These are phyloP conservation scores for Aspergillus wentii DNA, from an alignment of 495 filamentous ascomycete species.

Conservation along the genomic window DNA sequence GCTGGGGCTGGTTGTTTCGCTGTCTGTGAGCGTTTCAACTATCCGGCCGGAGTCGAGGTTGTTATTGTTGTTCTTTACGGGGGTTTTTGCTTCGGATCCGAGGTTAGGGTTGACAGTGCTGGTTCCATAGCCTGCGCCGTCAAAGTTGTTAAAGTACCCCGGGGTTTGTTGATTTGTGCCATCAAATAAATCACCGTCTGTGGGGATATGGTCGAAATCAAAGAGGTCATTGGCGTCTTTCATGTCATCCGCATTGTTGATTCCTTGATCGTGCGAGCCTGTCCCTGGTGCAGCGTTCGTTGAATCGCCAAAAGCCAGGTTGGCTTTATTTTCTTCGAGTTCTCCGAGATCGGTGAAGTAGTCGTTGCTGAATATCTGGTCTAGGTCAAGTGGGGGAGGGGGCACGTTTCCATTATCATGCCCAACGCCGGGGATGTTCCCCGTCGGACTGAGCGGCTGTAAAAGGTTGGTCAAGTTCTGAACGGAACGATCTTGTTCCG, in stretches of 20 bases:
- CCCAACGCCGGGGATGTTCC: constrained; percentile 70
- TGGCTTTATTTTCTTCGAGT: constrained; percentile 23
- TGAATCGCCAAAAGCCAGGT: constrained; percentile 18
- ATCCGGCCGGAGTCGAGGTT: constrained; percentile 25
- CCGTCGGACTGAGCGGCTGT: constrained; percentile 73
- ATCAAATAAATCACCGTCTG: constrained; percentile 35
- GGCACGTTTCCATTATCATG: constrained; percentile 36
- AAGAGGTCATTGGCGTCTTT: constrained; percentile 36
- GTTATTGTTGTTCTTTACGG: constrained; percentile 2
- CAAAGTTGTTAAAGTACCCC: constrained; percentile 26
- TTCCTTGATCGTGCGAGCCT: constrained; percentile 13
- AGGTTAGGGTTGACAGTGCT: constrained; percentile 7
- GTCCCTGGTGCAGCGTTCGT: constrained; percentile 10
- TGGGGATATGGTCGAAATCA: constrained; percentile 38
- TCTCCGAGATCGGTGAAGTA: constrained; percentile 49
- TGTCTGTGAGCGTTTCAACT: constrained; percentile 43
- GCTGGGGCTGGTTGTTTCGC: constrained; percentile 42
- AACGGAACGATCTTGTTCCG: constrained; percentile 66
- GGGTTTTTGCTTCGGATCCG: constrained; percentile 1
- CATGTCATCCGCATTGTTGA: too few species aligned
- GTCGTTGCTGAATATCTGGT: constrained; percentile 64
- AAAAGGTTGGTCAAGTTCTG: constrained; percentile 65
- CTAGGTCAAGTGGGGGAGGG: constrained; percentile 53
- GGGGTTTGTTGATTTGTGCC: constrained; percentile 19
- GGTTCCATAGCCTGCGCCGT: constrained; percentile 21